Base-by-base conservation (phyloP, 768 basidiomycete genomes). In the Boletales sp. region DNA sequence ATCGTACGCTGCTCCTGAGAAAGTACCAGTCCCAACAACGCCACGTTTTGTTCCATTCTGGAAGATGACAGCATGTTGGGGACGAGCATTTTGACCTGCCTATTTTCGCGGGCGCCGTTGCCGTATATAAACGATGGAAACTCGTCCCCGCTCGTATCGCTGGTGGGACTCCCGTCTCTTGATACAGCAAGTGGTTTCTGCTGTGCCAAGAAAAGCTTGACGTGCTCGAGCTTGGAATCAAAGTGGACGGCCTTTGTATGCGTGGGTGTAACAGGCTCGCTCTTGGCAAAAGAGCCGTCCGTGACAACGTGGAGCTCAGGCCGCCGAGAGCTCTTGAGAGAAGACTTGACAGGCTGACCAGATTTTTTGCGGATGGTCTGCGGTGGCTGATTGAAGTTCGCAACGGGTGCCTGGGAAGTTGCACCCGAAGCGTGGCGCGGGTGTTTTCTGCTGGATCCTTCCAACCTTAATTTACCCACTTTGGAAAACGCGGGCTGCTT, bases 111-210 rank as follows among this genome's bases (percentile, higher is more conserved):
- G 52, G 63, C 62, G 32, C 60, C 61, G 38, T 71, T 66, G 10
- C 79, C 84, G 55, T 78, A 87, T 40, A 86, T 81, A 58, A 84
- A 87, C 27, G 78, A 71, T 2, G 85, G 84, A 57, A 87, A 86
- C 53, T 89, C 88, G 39, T 90, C 87, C n/a, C 84, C 85, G 15
- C 83, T 86, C 49, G 84, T 89, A 60, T 91, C 83, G 56, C 83
- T 87, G 5, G 85, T 88, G 5, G 94, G 94, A 56, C 88, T 90
- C 1, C 92, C 93, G 57, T 91, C 86, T 40, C 95, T 81, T 12
- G 87, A 90, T 15, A 99, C 95, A 1, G 94, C 94, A 8, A 90
- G 77, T 6, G 95, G 95, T 64, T 93, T 93, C 69, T 98, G 95
- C 70, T 93, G 90, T 12, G 94, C 86, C 49, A 94, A 75, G 74